A percentile compares a stretch with the other conserved stretches of the same genome.
These are phyloP conservation scores for Akanthomyces muscarius DNA, from an alignment of 2,329 filamentous ascomycete species.

Conservation along the genomic window DNA sequence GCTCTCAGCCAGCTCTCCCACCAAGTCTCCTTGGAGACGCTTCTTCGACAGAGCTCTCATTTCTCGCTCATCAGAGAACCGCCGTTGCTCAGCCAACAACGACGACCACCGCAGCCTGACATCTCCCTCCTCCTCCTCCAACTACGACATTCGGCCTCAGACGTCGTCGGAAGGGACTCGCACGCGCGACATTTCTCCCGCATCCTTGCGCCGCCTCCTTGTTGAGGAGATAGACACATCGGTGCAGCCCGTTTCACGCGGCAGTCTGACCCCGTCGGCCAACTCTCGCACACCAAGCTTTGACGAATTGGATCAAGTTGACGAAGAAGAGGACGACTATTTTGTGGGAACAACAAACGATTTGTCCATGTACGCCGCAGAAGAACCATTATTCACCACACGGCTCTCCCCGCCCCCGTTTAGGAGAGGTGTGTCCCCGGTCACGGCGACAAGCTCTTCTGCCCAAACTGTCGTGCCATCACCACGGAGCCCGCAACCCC, in stretches of 20 bases:
- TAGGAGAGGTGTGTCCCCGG: background rate
- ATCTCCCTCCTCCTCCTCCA: constrained; percentile 23
- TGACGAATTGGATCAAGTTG: constrained; percentile 8
- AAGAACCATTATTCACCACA: constrained; percentile 3
- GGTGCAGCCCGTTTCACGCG: background rate
- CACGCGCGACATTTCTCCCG: constrained; percentile 52
- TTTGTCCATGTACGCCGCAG: background rate
- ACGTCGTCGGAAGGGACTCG: constrained; percentile 38
- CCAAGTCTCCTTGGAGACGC: constrained; percentile 41
- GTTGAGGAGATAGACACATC: background rate
- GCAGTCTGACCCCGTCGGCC: background rate
- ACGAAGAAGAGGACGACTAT: constrained; percentile 14
- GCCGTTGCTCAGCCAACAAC: background rate
- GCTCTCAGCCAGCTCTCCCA: constrained; percentile 28
- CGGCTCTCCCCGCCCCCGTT: constrained; percentile 14
- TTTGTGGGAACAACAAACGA: background rate
- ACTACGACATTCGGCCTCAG: constrained; percentile 24
- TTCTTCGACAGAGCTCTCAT: constrained; percentile 27
- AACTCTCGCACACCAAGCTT: constrained; percentile 1
- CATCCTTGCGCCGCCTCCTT: constrained; percentile 47
- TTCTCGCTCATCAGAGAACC: background rate
- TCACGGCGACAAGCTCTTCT: background rate
- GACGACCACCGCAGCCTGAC: constrained; percentile 29
- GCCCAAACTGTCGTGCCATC: constrained; percentile 5
- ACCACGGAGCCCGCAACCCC: background rate